A percentile compares a stretch with the other conserved stretches of the same genome.
Evolutionary conservation across 2,329 filamentous ascomycete genomes (phyloP).

Genomic region (Aspergillus aculeatinus): DNA sequence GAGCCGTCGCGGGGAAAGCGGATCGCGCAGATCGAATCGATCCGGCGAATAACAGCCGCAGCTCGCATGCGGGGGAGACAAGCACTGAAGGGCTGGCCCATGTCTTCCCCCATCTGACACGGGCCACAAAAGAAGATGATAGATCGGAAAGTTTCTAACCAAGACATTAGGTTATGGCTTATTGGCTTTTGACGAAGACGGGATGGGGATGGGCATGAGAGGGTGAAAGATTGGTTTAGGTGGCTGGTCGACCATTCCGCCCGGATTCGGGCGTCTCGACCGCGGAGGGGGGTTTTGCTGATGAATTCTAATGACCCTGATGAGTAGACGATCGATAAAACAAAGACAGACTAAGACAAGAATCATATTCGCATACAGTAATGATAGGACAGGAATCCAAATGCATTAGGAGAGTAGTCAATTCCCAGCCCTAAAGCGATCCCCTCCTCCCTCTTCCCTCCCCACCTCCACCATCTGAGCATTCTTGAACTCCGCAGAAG

Average conservation of each 20-base stretch:
- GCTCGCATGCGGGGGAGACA: neutral
- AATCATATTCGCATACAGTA: neutral
- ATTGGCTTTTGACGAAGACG: neutral
- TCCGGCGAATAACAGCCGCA: neutral
- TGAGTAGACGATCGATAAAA: neutral
- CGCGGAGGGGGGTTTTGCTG: neutral
- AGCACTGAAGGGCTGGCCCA: constrained; percentile 29
- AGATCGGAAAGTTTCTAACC: neutral
- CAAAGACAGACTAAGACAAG: neutral
- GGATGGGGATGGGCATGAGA: neutral
- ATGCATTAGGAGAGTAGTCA: neutral
- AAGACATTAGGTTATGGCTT: neutral
- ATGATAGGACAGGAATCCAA: neutral
- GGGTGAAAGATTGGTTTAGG: constrained; percentile 4
- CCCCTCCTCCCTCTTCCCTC: neutral
- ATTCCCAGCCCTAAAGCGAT: neutral
- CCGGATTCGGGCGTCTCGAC: neutral
- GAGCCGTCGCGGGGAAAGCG: constrained; percentile 10
- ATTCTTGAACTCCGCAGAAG: neutral
- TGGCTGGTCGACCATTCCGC: neutral
- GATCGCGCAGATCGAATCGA: neutral
- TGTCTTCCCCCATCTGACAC: constrained; percentile 39
- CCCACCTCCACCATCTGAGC: neutral
- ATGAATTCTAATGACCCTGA: constrained; percentile 7
- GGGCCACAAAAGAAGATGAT: constrained; percentile 15